Percentiles rank a stretch among this genome's conserved stretches.
phyloP scores from a whole-genome alignment of 2,329 filamentous ascomycete species.

The Clonostachys chloroleuca region DNA sequence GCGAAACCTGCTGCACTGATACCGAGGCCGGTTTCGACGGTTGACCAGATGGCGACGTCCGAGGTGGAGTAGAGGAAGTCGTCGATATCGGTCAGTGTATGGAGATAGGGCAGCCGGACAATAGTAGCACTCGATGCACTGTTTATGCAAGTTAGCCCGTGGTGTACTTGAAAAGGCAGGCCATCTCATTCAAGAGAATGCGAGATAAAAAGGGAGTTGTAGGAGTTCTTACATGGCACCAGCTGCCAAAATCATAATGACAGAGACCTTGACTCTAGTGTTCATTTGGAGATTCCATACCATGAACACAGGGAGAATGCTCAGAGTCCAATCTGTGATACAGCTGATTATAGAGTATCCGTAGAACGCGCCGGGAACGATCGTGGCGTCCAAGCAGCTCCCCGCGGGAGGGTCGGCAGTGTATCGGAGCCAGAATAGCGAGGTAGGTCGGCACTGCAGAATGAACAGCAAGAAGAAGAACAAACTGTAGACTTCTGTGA shows the following conservation, averaged over 20 bases:
- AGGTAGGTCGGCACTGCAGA: slow-evolving; percentile 30
- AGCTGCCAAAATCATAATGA: slow-evolving; percentile 20
- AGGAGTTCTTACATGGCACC: slow-evolving; percentile 26
- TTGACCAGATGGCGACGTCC: slow-evolving; percentile 39
- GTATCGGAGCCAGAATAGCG: slow-evolving; percentile 29
- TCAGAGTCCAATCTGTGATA: slow-evolving; percentile 31
- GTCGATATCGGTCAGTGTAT: slow-evolving; percentile 21
- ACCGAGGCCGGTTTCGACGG: slow-evolving; percentile 35
- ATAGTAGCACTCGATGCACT: slow-evolving; percentile 36
- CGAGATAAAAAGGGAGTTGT: background rate
- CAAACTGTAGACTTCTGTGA: slow-evolving; percentile 23
- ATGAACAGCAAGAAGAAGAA: slow-evolving; percentile 32
- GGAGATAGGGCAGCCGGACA: slow-evolving; percentile 34
- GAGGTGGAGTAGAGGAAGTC: slow-evolving; percentile 38
- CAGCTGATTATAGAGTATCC: slow-evolving; percentile 31
- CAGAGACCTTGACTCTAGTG: slow-evolving; percentile 26
- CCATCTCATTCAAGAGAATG: background rate
- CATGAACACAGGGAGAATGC: slow-evolving; percentile 30
- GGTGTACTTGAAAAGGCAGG: too few relatives aligned
- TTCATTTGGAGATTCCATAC: slow-evolving; percentile 35
- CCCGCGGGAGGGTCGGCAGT: slow-evolving; percentile 15
- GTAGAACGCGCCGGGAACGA: slow-evolving; percentile 22
- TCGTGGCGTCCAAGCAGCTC: slow-evolving; percentile 17
- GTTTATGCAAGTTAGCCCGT: background rate
- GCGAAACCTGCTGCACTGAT: slow-evolving; percentile 31